phyloP scores from a whole-genome alignment of 2,329 filamentous ascomycete genomes.

The Fusarium camptoceras region DNA sequence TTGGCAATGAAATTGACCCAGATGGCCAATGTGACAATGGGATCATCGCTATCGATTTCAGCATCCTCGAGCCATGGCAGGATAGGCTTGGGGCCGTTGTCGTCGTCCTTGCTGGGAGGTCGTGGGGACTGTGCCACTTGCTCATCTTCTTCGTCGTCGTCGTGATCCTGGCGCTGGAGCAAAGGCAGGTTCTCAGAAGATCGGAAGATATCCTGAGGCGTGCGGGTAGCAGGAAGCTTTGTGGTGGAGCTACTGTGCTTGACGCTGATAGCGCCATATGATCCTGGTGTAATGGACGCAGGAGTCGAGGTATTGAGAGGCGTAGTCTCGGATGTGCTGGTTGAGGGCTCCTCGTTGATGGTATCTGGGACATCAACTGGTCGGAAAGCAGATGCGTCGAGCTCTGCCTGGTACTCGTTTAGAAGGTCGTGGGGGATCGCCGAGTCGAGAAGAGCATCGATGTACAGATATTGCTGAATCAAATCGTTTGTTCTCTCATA shows the following conservation, averaged over 20 bases:
- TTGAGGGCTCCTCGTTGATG: slow-evolving; percentile 75
- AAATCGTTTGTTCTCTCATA: slow-evolving; percentile 91
- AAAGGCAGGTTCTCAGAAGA: slow-evolving; percentile 76
- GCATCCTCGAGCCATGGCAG: slow-evolving; percentile 80
- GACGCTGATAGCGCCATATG: slow-evolving; percentile 48
- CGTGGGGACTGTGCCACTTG: slow-evolving; percentile 8
- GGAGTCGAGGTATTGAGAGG: slow-evolving; percentile 42
- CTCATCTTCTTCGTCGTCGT: slow-evolving; percentile 56
- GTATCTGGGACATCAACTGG: slow-evolving; percentile 75
- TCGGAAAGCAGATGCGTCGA: slow-evolving; percentile 66
- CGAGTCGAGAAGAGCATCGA: slow-evolving; percentile 89
- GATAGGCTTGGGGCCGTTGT: slow-evolving; percentile 60
- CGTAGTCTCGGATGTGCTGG: slow-evolving; percentile 45
- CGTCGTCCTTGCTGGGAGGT: slow-evolving; percentile 45
- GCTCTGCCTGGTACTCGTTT: slow-evolving; percentile 81
- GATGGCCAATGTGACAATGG: slow-evolving; percentile 86
- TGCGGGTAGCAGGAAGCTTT: slow-evolving; percentile 74
- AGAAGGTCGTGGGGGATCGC: slow-evolving; percentile 92
- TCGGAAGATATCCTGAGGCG: slow-evolving; percentile 87
- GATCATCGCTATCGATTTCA: slow-evolving; percentile 76
- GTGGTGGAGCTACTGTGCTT: slow-evolving; percentile 49
- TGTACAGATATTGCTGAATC: slow-evolving; percentile 92
- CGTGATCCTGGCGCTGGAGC: slow-evolving; percentile 61
- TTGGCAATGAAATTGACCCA: slow-evolving; percentile 88
- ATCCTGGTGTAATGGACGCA: slow-evolving; percentile 39